Percentiles rank a stretch among this genome's conserved stretches.
These are phyloP conservation scores for Forsythia viridissima DNA, from an alignment of 257 asterid species.

Conservation along the genomic window DNA sequence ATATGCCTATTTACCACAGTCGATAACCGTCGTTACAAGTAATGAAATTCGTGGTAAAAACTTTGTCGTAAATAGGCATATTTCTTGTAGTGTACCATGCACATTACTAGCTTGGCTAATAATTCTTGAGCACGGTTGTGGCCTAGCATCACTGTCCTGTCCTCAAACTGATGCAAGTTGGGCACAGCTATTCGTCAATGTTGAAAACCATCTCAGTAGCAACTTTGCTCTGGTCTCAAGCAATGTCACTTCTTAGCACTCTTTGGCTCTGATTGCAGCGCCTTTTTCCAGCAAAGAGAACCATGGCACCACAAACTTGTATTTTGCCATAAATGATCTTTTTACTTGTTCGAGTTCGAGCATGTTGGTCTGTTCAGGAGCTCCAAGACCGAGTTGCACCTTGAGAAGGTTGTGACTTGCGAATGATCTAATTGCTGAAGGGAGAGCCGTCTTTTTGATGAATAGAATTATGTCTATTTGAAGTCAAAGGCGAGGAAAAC, in stretches of 20 bases:
- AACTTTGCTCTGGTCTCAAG: constrained; percentile 68
- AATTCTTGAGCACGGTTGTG: constrained; percentile 77
- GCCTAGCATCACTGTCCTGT: constrained; percentile 87
- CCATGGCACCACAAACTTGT: constrained; percentile 74
- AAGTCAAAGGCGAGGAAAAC: constrained; percentile 69
- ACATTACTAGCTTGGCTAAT: constrained; percentile 58
- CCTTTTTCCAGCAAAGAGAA: constrained; percentile 79
- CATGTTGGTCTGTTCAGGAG: constrained; percentile 70
- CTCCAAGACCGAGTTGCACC: constrained; percentile 81
- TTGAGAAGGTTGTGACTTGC: constrained; percentile 42
- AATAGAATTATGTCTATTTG: no score
- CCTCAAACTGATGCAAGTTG: constrained; percentile 76
- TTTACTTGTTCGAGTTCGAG: constrained; percentile 78
- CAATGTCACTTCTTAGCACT: constrained; percentile 67
- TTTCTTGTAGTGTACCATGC: no score
- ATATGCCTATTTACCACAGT: no score
- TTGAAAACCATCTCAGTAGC: constrained; percentile 72
- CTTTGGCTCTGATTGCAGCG: constrained; percentile 50
- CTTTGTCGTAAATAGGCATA: no score
- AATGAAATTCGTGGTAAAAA: no score
- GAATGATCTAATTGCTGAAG: constrained; percentile 61
- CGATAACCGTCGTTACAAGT: no score
- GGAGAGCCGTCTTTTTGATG: constrained; percentile 46
- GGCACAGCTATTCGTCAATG: constrained; percentile 70
- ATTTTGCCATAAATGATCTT: constrained; percentile 73